Conservation (phyloP, 2,329 filamentous ascomycete genomes). For the Penicillium sp. region DNA sequence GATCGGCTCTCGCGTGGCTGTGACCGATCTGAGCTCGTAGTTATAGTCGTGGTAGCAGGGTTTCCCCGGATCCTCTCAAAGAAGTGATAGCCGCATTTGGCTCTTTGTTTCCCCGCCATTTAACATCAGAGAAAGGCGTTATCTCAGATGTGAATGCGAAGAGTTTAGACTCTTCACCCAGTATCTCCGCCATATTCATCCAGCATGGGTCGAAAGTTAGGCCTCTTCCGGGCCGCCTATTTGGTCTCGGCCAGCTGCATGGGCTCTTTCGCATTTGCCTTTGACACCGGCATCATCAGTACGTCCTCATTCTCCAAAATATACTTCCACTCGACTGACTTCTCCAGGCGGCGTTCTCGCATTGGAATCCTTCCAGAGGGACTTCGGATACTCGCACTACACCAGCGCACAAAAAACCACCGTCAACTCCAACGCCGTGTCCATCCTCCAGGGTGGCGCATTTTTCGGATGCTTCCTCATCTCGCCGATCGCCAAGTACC, state of each 20-base stretch:
- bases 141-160: not conserved
- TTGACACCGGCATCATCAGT: conserved; percentile 39
- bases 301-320: conserved; percentile 4
- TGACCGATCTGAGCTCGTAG: not conserved
- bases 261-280: conserved; percentile 39
- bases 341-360: conserved; percentile 43
- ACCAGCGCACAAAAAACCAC: conserved; percentile 37
- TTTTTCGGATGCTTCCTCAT: conserved; percentile 50
- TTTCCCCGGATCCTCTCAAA: not conserved
- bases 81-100: not conserved
- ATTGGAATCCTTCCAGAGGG: conserved; percentile 39
- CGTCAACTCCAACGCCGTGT: conserved; percentile 46
- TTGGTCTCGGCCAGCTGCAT: conserved; percentile 37
- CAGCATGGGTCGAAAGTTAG: conserved; percentile 35
- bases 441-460: conserved; percentile 48
- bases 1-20: conserved; percentile 14
- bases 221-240: conserved; percentile 34
- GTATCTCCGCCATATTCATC: not conserved
- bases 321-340: not conserved
- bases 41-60: not conserved
- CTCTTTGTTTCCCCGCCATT: not conserved
- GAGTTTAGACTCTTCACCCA: not conserved
- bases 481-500: conserved; percentile 42
- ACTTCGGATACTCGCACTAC: conserved; percentile 36
- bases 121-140: not conserved